phyloP scores from a whole-genome alignment of 495 filamentous ascomycete species.

The Apiosordaria backusii region DNA sequence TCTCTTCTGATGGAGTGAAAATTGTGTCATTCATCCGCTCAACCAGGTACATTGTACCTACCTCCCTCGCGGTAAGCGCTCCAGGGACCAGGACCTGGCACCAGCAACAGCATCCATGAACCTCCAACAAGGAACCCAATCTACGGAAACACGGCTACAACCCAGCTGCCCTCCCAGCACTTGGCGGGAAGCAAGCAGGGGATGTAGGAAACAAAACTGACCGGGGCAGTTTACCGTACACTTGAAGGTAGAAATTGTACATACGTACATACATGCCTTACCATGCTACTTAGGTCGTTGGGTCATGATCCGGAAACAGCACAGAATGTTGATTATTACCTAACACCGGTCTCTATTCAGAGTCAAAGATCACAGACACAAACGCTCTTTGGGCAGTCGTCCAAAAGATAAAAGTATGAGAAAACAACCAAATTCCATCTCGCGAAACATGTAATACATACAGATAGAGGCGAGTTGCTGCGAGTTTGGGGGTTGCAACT shows the following conservation, averaged over 20 bases:
- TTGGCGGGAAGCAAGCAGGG: background rate
- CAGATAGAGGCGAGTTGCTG: background rate
- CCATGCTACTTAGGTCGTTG: background rate
- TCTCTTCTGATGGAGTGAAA: conserved; percentile 9
- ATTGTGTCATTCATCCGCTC: conserved; percentile 13
- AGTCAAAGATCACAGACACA: background rate
- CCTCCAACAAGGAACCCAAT: background rate
- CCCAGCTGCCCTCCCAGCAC: too few species aligned
- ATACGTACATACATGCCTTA: too few species aligned
- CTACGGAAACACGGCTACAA: conserved; percentile 8
- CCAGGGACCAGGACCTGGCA: background rate
- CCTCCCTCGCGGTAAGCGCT: conserved; percentile 9
- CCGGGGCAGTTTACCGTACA: too few species aligned
- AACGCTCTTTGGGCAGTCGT: background rate
- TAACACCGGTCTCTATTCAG: background rate
- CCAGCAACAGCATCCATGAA: background rate
- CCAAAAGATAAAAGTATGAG: background rate
- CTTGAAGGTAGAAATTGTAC: background rate
- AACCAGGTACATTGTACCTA: background rate
- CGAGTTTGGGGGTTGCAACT: background rate
- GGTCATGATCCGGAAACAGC: background rate
- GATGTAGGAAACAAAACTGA: too few species aligned
- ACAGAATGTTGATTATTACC: background rate
- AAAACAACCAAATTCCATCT: too few species aligned
- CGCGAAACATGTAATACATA: background rate